Base-by-base conservation (phyloP, 441 rosid species). In the Bruguiera hainesii region DNA sequence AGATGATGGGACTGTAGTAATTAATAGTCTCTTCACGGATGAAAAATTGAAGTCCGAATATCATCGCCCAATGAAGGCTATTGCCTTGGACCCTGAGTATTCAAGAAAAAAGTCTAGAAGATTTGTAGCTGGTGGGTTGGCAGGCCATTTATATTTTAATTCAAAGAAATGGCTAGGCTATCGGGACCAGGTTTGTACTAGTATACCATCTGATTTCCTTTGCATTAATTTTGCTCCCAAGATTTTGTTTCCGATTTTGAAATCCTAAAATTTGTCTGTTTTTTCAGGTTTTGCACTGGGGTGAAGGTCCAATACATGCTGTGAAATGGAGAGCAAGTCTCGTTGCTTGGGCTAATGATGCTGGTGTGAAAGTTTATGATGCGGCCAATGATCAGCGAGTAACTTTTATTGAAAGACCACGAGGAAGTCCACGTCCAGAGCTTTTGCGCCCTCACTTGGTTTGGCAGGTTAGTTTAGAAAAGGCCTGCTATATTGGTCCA, bases 281-380 rank as follows among this genome's bases (percentile, higher is more conserved):
- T 70, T 61, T 65, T 52, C 81, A 96, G 99, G 97, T 93, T 76
- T 83, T 93, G 81, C 97, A 96, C 72, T 89, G 91, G 61, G 98
- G 97, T 73, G 98, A 96, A 87, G 97, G 99, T 73, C 98, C 99
- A 48, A 83, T 93, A 73, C 99, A 93, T 81, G 84, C 91, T 35
- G 87, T 93, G 68, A 89, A 85, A 81, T 93, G 99, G 99, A 89
- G 97, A 75, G 75, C 83, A 49, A 90, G 83, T 83, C 97, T 96
- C 69, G 83, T 96, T 67, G 99, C 99, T 60, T 96, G 97, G 97
- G 98, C 97, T 77, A 96, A 90, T 85, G 99, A 96, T 84, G 80
- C 83, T 35, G 99, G 99, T n/a, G 91, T 96, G 42, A 96, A 96
- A 72, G 96, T 96, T 76, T 96, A 90, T 78, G 98, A 96, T 84